phyloP scores from a whole-genome alignment of 768 basidiomycete species.

The Postia placenta region DNA sequence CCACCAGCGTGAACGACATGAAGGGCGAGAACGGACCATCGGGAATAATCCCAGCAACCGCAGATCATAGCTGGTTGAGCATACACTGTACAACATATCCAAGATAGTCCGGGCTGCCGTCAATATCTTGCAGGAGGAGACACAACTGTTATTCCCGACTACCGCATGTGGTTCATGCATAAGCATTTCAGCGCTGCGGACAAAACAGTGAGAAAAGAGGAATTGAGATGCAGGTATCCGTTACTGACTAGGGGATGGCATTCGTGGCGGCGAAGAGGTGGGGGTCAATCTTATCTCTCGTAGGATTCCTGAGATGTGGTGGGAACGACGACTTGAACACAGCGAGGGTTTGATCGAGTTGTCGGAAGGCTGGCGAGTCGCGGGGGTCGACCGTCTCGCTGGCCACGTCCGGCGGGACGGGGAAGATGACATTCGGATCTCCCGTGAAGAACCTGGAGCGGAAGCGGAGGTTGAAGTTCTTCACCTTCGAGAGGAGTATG shows the following conservation, averaged over 20 bases:
- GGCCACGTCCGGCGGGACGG: neutral
- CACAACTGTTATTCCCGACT: conserved; percentile 49
- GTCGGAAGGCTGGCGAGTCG: conserved; percentile 55
- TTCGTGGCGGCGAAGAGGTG: conserved; percentile 40
- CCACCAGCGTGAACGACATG: neutral
- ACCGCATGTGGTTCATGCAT: conserved; percentile 75
- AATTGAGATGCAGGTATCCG: neutral
- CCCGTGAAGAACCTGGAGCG: conserved; percentile 54
- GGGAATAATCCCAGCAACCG: conserved; percentile 67
- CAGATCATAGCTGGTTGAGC: conserved; percentile 68
- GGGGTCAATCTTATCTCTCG: conserved; percentile 46
- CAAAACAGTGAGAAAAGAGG: conserved; percentile 24
- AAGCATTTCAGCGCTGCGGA: conserved; percentile 54
- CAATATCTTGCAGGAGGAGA: conserved; percentile 64
- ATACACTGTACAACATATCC: conserved; percentile 59
- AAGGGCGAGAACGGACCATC: conserved; percentile 36
- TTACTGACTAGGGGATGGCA: conserved; percentile 13
- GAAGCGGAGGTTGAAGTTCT: conserved; percentile 64
- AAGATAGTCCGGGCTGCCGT: conserved; percentile 60
- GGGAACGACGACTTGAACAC: conserved; percentile 59
- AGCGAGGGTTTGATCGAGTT: conserved; percentile 52
- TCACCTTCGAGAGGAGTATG: conserved; percentile 55
- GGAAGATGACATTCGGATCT: conserved; percentile 34
- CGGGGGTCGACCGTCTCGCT: conserved; percentile 42
- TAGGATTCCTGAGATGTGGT: conserved; percentile 46